Conservation (phyloP, 2,329 filamentous ascomycete genomes). For the Calcarisporium arbuscula region DNA sequence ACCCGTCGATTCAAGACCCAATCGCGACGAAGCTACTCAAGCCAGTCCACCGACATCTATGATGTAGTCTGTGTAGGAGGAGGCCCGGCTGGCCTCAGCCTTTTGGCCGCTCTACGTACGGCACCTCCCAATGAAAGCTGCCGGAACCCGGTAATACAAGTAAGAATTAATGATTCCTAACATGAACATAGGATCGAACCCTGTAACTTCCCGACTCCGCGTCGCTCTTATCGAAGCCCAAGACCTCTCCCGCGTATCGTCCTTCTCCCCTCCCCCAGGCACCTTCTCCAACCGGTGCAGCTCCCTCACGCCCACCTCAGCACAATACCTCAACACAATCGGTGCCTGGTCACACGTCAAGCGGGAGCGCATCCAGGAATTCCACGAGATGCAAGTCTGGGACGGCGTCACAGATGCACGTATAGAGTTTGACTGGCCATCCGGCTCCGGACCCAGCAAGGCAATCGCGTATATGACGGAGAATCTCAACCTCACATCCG, state of each 20-base stretch:
- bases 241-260: slow-evolving; percentile 63
- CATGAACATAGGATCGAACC: slow-evolving; percentile 59
- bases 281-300: slow-evolving; percentile 91
- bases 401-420: slow-evolving; percentile 82
- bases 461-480: slow-evolving; percentile 96
- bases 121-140: not conserved
- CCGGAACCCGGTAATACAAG: too few species aligned
- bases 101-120: slow-evolving; percentile 68
- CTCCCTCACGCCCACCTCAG: slow-evolving; percentile 84
- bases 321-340: slow-evolving; percentile 73
- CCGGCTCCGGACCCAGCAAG: slow-evolving; percentile 38
- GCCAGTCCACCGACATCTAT: slow-evolving; percentile 63
- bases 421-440: slow-evolving; percentile 79
- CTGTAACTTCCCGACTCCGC: slow-evolving; percentile 67
- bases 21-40: slow-evolving; percentile 33
- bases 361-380: slow-evolving; percentile 69
- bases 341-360: slow-evolving; percentile 80
- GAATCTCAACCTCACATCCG: slow-evolving; percentile 82
- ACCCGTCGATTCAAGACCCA: slow-evolving; percentile 30
- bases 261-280: slow-evolving; percentile 59
- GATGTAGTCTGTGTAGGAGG: slow-evolving; percentile 90
- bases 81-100: slow-evolving; percentile 80
- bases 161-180: not conserved
- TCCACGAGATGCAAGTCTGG: slow-evolving; percentile 98
- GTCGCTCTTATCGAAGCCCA: slow-evolving; percentile 89